These are phyloP conservation scores for Artemisia argyi DNA, from an alignment of 129 eudicot species.

Conservation along the genomic window DNA sequence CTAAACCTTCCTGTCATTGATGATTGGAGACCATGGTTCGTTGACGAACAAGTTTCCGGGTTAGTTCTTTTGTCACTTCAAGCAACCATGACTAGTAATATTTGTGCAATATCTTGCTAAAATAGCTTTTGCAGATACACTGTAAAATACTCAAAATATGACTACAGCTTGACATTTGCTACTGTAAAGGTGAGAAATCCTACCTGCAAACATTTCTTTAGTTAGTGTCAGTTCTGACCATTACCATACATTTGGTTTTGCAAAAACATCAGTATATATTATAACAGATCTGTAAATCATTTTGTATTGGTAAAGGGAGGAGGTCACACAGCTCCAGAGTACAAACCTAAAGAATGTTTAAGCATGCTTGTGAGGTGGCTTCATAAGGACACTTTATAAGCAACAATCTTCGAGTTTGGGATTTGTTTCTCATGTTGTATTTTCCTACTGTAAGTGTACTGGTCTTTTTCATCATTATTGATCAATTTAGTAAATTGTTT, in stretches of 20 bases:
- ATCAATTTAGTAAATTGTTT: no score
- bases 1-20: constrained; percentile 8
- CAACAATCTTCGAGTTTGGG: background rate
- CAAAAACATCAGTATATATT: background rate
- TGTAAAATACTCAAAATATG: constrained; percentile 17
- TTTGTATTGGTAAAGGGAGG: constrained; percentile 24
- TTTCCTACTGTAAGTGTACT: no score
- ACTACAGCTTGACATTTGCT: constrained; percentile 30
- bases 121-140: constrained; percentile 24
- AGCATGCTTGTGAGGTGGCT: constrained; percentile 33
- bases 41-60: constrained; percentile 28
- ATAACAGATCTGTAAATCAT: background rate
- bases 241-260: background rate
- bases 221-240: background rate
- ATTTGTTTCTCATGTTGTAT: no score
- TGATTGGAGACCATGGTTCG: constrained; percentile 16
- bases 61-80: constrained; percentile 19
- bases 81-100: constrained; percentile 1
- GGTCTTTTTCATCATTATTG: no score
- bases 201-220: background rate
- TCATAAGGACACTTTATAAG: constrained; percentile 16
- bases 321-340: constrained; percentile 35
- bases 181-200: constrained; percentile 33
- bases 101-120: background rate
- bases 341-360: constrained; percentile 28